Evolutionary conservation across 2,329 filamentous ascomycete genomes (phyloP).

Genomic region (Arthrinium phaeospermum): DNA sequence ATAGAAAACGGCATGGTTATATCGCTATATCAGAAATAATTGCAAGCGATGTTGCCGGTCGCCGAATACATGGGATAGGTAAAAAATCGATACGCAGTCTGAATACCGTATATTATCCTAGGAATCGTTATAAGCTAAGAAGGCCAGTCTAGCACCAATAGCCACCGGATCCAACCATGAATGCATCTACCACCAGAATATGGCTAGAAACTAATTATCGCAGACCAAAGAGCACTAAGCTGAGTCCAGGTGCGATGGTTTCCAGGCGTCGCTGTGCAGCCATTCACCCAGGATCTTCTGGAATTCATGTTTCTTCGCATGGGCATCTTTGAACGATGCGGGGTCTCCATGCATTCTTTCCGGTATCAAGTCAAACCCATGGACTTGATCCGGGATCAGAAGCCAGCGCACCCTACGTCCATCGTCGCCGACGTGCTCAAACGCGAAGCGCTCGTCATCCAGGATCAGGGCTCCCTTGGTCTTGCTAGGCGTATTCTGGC

Average conservation of each 20-base stretch:
- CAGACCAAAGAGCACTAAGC: slow-evolving; percentile 24
- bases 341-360: slow-evolving; percentile 34
- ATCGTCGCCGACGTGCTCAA: slow-evolving; percentile 36
- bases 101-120: not conserved
- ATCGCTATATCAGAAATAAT: not conserved
- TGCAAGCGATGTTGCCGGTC: not conserved
- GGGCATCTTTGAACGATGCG: slow-evolving; percentile 38
- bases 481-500: slow-evolving; percentile 30
- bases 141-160: not conserved
- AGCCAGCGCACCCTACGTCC: slow-evolving; percentile 45
- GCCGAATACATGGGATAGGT: not conserved
- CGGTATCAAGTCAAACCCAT: slow-evolving; percentile 46
- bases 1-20: not conserved
- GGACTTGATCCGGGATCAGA: slow-evolving; percentile 48
- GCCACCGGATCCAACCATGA: not conserved
- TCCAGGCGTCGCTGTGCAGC: slow-evolving; percentile 39
- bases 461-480: slow-evolving; percentile 31
- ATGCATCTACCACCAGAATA: not conserved
- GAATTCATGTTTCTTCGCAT: slow-evolving; percentile 38
- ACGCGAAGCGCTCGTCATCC: slow-evolving; percentile 44
- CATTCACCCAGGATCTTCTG: slow-evolving; percentile 39
- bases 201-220: slow-evolving; percentile 10
- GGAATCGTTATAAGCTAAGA: not conserved
- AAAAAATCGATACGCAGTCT: not conserved
- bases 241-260: slow-evolving; percentile 21